These are phyloP conservation scores for Hirsutella rhossiliensis DNA, from an alignment of 2,329 filamentous ascomycete genomes.

Conservation along the genomic window DNA sequence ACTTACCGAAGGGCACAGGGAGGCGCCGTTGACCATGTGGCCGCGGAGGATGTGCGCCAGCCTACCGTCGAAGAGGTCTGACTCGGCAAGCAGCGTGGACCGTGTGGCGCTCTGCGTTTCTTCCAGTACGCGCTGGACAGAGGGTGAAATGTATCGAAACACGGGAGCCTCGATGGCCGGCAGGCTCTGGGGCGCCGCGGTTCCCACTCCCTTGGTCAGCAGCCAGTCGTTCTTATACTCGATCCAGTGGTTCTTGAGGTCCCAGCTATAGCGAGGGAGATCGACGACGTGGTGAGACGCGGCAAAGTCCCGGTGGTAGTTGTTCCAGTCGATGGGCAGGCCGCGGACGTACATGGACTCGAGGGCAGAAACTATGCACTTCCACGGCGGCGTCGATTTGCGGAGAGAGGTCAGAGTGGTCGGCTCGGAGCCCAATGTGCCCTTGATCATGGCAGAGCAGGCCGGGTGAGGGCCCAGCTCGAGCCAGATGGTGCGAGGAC, in stretches of 20 bases:
- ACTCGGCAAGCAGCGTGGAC: constrained; percentile 43
- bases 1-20: constrained; percentile 2
- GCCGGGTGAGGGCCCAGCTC: constrained; percentile 1
- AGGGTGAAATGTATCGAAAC: neutral
- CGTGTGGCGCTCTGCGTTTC: constrained; percentile 29
- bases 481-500: constrained; percentile 35
- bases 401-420: neutral
- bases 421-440: neutral
- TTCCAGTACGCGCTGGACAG: constrained; percentile 34
- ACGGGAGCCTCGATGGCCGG: neutral
- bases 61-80: constrained; percentile 8
- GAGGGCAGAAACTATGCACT: neutral
- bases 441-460: constrained; percentile 2
- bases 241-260: constrained; percentile 61
- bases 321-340: constrained; percentile 55
- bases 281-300: constrained; percentile 31
- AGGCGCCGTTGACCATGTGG: constrained; percentile 2
- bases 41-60: constrained; percentile 1
- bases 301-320: constrained; percentile 43
- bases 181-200: neutral
- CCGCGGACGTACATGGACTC: constrained; percentile 20
- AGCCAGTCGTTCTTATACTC: constrained; percentile 57
- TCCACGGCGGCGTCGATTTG: neutral
- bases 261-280: constrained; percentile 59
- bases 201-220: constrained; percentile 19